Evolutionary conservation across 225 moss, liverwort and hornwort species (phyloP), one percentile per base, ranked within the genome.

Genomic region (Sphagnum tenellum): DNA sequence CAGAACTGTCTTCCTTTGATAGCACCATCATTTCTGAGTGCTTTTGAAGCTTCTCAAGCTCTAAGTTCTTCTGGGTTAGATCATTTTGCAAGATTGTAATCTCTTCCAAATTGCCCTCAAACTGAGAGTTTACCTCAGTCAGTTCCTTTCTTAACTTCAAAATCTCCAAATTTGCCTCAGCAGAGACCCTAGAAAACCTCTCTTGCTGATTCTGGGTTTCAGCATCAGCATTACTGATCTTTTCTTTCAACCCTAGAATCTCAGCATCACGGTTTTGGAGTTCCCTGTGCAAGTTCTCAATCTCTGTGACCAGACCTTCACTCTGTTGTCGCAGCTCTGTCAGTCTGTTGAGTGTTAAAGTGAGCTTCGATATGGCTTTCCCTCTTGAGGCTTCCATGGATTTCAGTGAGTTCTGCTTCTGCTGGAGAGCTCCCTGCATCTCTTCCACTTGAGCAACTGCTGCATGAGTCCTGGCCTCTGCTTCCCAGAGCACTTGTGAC

Each of bases 241-340:
- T 85, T 63, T 69, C 72, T 61, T 77, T 83, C 71, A 91, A 69
- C 64, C 79, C 71, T 7, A 48, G 49, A 77, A 95, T 82, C 75
- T 91, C 89, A 63, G 66, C 68, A 73, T 91, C 80, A 69, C 91
- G 87, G 45, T 78, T 77, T 71, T 86, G 79, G 3, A 91, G 76
- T 70, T 50, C 82, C 77, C 69, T 81, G 73, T 95, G 89, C 65
- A 91, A 76, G 45, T 66, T 75, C 62, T 91, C 94, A 67, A 89
- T 78, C 73, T 91, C 87, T 73, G 67, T 70, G 47, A 91, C 80
- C 67, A 95, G 86, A 64, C 86, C 91, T 70, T 91, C 89, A 72
- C 89, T 91, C 63, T 95, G 86, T 68, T 83, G 84, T 66, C 83
- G 83, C 12, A 95, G 85, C 62, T 82, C 83, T 75, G 81, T 82